These are phyloP conservation scores for Penicillium sp. DNA, from an alignment of 2,329 filamentous ascomycete genomes.

Conservation along the genomic window DNA sequence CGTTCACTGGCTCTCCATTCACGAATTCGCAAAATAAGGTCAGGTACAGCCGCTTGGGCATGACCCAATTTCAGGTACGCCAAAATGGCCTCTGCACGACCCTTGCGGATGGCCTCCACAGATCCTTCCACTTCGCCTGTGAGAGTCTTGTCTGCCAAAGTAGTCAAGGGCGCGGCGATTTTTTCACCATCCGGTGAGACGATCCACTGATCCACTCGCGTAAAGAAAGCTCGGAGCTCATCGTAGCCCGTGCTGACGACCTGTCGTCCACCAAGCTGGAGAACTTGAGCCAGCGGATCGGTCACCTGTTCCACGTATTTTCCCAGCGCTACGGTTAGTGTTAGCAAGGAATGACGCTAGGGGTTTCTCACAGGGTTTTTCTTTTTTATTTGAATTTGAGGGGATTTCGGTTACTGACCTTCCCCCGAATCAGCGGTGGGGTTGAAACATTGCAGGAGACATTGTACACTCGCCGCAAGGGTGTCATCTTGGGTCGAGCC, in stretches of 20 bases:
- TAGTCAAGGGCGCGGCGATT: constrained; percentile 27
- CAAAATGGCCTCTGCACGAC: constrained; percentile 37
- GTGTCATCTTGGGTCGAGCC: constrained; percentile 33
- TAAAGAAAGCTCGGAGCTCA: constrained; percentile 35
- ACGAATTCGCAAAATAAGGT: constrained; percentile 24
- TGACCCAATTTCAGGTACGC: constrained; percentile 29
- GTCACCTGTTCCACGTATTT: constrained; percentile 31
- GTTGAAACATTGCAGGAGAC: constrained; percentile 40
- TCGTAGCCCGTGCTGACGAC: constrained; percentile 38
- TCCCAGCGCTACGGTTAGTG: constrained; percentile 30
- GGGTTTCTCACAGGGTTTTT: constrained; percentile 2
- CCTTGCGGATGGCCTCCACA: constrained; percentile 38
- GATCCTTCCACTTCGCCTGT: constrained; percentile 34
- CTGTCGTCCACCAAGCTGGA: constrained; percentile 33
- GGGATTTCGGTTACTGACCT: constrained; percentile 23
- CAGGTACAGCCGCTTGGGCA: constrained; percentile 16
- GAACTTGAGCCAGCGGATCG: constrained; percentile 29
- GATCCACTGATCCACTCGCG: constrained; percentile 28
- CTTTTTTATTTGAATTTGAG: not conserved
- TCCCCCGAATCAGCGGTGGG: constrained; percentile 21
- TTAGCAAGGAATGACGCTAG: constrained; percentile 28
- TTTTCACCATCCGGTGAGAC: constrained; percentile 18
- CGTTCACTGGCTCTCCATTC: constrained; percentile 42
- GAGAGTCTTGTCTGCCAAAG: constrained; percentile 30
- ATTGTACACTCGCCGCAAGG: constrained; percentile 39